Evolutionary conservation across 2,329 filamentous ascomycete genomes (phyloP).

Genomic region (Monilinia laxa): DNA sequence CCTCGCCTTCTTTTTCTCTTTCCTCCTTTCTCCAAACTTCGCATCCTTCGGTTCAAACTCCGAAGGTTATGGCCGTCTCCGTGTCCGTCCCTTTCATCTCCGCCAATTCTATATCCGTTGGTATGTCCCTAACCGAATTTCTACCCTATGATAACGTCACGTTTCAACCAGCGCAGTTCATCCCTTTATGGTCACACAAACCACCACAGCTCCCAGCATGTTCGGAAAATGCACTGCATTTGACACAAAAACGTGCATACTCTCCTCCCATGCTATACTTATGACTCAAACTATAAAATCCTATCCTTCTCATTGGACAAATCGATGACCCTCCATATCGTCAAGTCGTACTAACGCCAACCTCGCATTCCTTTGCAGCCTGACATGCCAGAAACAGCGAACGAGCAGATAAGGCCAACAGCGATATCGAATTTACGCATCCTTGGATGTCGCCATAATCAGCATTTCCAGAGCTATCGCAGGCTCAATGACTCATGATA

Average conservation of each 20-base stretch:
- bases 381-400: too few relatives aligned
- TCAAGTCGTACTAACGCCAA: not conserved
- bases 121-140: not conserved
- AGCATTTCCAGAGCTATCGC: not conserved
- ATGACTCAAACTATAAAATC: not conserved
- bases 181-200: not conserved
- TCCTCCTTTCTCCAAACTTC: too few relatives aligned
- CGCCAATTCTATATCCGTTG: not conserved
- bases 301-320: not conserved
- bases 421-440: not conserved
- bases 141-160: not conserved
- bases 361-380: not conserved
- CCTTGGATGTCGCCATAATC: not conserved
- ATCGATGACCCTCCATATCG: not conserved
- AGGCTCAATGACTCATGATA: not conserved
- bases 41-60: too few relatives aligned
- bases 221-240: not conserved
- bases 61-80: too few relatives aligned
- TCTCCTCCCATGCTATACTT: not conserved
- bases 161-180: slow-evolving; percentile 2
- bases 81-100: not conserved
- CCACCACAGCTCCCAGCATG: not conserved
- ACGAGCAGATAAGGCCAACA: not conserved
- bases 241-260: too few relatives aligned
- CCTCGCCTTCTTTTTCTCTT: too few relatives aligned